Conservation (phyloP, 2,329 filamentous ascomycete species). For the Cladophialophora psammophila region DNA sequence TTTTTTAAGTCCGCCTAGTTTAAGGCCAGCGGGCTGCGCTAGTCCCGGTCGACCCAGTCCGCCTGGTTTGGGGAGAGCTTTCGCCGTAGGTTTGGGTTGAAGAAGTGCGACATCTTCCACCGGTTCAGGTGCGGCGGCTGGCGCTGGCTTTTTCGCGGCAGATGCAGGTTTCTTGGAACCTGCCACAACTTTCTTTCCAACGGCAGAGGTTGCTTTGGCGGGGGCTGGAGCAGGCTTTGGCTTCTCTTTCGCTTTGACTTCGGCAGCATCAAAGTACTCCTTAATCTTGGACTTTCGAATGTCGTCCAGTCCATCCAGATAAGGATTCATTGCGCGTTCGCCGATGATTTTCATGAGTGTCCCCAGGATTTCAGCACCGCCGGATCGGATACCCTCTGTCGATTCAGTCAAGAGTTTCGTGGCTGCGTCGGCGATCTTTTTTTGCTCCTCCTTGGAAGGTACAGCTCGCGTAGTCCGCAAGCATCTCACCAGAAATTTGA, state of each 20-base stretch:
- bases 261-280: slow-evolving; percentile 82
- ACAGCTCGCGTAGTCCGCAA: slow-evolving; percentile 83
- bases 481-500: slow-evolving; percentile 90
- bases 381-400: slow-evolving; percentile 82
- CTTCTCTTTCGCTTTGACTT: slow-evolving; percentile 90
- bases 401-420: slow-evolving; percentile 93
- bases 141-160: slow-evolving; percentile 57
- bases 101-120: slow-evolving; percentile 64
- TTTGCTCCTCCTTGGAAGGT: slow-evolving; percentile 82
- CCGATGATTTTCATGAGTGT: slow-evolving; percentile 99
- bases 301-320: slow-evolving; percentile 90
- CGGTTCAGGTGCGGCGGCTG: slow-evolving; percentile 57
- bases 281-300: slow-evolving; percentile 96
- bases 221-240: slow-evolving; percentile 76
- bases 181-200: slow-evolving; percentile 61
- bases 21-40: slow-evolving; percentile 50
- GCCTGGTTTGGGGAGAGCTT: slow-evolving; percentile 53
- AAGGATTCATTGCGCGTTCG: slow-evolving; percentile 91
- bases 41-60: slow-evolving; percentile 52
- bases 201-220: slow-evolving; percentile 62
- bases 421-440: slow-evolving; percentile 81
- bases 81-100: slow-evolving; percentile 53
- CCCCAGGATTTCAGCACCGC: slow-evolving; percentile 89
- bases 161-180: slow-evolving; percentile 59
- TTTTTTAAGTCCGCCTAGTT: slow-evolving; percentile 54